Conservation (phyloP, 1,284 basidiomycete species). For the Cryptococcus maquisensis region DNA sequence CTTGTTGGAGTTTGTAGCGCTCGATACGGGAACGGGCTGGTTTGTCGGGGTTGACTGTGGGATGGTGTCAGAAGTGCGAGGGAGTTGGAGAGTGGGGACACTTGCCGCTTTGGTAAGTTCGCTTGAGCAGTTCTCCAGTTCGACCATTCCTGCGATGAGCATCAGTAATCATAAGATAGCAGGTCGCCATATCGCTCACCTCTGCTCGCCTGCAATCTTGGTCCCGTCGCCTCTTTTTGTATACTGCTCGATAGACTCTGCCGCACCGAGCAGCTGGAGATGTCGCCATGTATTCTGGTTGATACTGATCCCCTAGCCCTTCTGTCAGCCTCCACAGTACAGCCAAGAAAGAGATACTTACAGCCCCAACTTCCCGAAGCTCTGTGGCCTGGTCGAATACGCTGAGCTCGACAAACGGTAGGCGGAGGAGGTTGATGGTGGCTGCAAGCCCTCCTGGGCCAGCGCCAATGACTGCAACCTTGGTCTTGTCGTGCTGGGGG, state of each 20-base stretch:
- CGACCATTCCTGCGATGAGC: slow-evolving; percentile 13
- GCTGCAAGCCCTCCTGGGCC: slow-evolving; percentile 30
- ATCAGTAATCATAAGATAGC: background rate
- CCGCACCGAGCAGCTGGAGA: slow-evolving; percentile 25
- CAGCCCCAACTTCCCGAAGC: slow-evolving; percentile 34
- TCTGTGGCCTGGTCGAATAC: slow-evolving; percentile 32
- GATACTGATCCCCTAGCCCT: slow-evolving; percentile 31
- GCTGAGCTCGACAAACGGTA: slow-evolving; percentile 22
- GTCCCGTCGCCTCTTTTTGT: slow-evolving; percentile 13
- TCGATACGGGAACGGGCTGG: slow-evolving; percentile 24
- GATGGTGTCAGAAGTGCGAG: background rate
- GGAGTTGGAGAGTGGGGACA: background rate
- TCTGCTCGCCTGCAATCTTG: slow-evolving; percentile 16
- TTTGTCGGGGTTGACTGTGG: slow-evolving; percentile 12
- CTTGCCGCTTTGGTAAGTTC: slow-evolving; percentile 15
- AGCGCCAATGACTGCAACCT: slow-evolving; percentile 28
- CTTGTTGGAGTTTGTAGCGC: slow-evolving; percentile 30
- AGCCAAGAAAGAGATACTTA: slow-evolving; percentile 9
- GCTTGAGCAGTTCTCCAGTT: slow-evolving; percentile 19
- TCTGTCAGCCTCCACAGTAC: background rate
- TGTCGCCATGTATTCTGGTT: slow-evolving; percentile 37
- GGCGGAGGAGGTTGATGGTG: slow-evolving; percentile 19
- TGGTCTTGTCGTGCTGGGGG: slow-evolving; percentile 3
- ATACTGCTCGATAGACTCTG: slow-evolving; percentile 21
- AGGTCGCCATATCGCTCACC: slow-evolving; percentile 2